Percentiles rank a stretch among this genome's conserved stretches.
Conservation (phyloP, 345 rosid species). For the Diplotaxis tenuifolia region DNA sequence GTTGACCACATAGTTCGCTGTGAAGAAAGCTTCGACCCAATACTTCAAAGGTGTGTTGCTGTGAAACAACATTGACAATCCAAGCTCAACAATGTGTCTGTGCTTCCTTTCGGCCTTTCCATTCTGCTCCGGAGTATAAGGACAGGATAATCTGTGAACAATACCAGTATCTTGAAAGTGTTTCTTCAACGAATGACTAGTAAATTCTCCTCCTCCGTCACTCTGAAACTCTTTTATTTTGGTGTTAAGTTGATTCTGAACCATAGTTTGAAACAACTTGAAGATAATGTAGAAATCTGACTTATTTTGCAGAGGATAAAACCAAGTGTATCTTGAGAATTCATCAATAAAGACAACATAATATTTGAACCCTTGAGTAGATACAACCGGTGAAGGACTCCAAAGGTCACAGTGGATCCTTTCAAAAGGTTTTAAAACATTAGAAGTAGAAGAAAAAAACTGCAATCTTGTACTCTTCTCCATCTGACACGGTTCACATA, state of each 20-base stretch:
- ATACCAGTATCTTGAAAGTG: too few species aligned
- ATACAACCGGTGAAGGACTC: neutral
- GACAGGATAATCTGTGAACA: too few species aligned
- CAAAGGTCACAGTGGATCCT: neutral
- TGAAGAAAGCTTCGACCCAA: too few species aligned
- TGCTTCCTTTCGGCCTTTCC: too few species aligned
- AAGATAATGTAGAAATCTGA: too few species aligned
- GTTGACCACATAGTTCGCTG: neutral
- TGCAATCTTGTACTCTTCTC: neutral
- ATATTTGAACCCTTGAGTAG: neutral
- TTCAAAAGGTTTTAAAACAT: neutral
- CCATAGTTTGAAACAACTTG: neutral
- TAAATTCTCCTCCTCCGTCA: too few species aligned
- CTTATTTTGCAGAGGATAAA: neutral
- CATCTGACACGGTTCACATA: neutral
- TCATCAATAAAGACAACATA: neutral
- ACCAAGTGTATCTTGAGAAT: neutral
- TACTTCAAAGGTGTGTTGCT: too few species aligned
- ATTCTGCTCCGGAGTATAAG: too few species aligned
- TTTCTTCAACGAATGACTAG: too few species aligned
- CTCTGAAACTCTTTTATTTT: too few species aligned
- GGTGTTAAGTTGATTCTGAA: neutral
- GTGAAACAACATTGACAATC: too few species aligned
- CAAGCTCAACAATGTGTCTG: too few species aligned
- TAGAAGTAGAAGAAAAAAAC: neutral